Percentiles rank a stretch among this genome's conserved stretches.
Conservation (phyloP, 306 rosid genomes). For the Malus asiatica region DNA sequence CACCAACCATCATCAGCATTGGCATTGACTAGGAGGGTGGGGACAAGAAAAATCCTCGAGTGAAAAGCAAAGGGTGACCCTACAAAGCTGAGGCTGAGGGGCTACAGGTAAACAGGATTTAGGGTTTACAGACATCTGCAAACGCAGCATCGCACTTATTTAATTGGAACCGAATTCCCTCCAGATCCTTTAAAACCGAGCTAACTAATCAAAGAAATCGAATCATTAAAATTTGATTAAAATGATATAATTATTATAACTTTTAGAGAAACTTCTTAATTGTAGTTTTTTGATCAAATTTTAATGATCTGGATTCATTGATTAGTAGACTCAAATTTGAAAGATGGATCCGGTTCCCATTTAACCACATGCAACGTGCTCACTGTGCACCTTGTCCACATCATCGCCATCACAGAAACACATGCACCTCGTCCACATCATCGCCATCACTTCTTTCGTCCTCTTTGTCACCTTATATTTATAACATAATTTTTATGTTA, state of each 20-base stretch:
- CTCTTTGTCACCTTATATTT: no score
- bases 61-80: neutral
- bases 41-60: neutral
- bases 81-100: neutral
- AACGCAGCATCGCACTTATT: constrained; percentile 19
- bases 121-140: neutral
- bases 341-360: no score
- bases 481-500: no score
- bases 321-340: no score
- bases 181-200: fast-evolving
- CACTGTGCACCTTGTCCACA: constrained; percentile 24
- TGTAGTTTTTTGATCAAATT: fast-evolving
- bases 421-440: constrained; percentile 18
- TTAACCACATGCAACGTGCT: constrained; percentile 8
- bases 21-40: neutral
- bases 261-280: fast-evolving
- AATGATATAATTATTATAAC: fast-evolving
- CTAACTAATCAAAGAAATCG: fast-evolving
- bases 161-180: fast-evolving
- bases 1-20: neutral
- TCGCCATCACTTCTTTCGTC: no score
- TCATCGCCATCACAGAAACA: constrained; percentile 43
- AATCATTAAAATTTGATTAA: fast-evolving
- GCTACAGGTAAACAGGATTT: neutral
- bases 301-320: fast-evolving